Conservation (phyloP, 352 stramenopile species). For the Blastocystis sp. region DNA sequence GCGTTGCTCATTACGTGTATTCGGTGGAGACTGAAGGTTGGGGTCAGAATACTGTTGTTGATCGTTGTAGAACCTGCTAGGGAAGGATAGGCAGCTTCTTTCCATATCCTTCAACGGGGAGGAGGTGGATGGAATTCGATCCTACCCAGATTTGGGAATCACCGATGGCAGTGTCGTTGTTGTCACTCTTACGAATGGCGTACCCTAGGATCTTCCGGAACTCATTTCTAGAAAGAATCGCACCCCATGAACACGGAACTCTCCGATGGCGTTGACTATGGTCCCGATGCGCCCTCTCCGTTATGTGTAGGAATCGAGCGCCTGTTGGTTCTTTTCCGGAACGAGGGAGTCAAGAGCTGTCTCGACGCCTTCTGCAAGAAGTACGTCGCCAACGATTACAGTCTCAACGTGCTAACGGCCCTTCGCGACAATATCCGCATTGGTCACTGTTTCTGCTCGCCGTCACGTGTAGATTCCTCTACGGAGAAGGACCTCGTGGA, state of each 20-base stretch:
- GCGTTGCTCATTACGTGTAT: conserved; percentile 4
- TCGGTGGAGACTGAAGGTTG: conserved; percentile 3
- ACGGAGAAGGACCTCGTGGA: not conserved
- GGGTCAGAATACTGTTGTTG: not conserved
- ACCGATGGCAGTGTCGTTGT: conserved; percentile 12
- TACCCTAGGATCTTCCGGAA: not conserved
- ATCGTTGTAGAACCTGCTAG: conserved; percentile 3
- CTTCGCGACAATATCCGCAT: conserved; percentile 18
- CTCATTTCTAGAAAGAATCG: not conserved
- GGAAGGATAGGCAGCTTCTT: conserved; percentile 14
- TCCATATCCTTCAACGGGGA: conserved; percentile 30
- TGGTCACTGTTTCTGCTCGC: not conserved
- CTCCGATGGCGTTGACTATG: conserved; percentile 13
- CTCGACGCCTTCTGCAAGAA: not conserved
- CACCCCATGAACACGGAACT: not conserved
- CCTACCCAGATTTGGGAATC: conserved; percentile 25
- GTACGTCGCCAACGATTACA: conserved; percentile 14
- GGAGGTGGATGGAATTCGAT: not conserved
- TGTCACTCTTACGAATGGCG: conserved; percentile 17
- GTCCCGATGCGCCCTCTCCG: not conserved
- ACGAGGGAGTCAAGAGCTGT: not conserved
- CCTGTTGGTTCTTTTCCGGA: not conserved
- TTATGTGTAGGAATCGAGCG: not conserved
- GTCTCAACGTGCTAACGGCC: not conserved
- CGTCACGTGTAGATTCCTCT: not conserved